Evolutionary conservation across 2,329 filamentous ascomycete species (phyloP), one percentile per base, ranked within the genome.

Genomic region (Fonsecaea multimorphosa): DNA sequence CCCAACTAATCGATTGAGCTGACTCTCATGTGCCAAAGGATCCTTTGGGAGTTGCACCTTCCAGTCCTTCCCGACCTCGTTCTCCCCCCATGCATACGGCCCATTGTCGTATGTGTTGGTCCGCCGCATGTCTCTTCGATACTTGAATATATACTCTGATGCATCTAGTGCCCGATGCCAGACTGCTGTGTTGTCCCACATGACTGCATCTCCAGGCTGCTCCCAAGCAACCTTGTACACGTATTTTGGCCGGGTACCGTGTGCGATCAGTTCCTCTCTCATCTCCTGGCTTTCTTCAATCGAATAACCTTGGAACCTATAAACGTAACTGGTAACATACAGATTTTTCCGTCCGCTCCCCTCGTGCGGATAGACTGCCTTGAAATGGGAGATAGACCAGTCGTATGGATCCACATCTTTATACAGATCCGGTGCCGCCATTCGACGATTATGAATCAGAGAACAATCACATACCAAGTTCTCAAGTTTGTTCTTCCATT

Each of bases 101-200:
- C 53, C 53, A 22, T 34, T 19, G 53, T 56, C 53, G 9, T 56
- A 56, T 36, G 31, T 36, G n/a, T 38, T 56, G 1, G 53, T 56
- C 29, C 53, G 53, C n/a, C 53, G 53, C 31, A 56, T 38, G 24
- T 56, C 53, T 14, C 53, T 19, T 16, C 19, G 11, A 14, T 56
- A 56, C 32, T 56, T 56, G 53, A 22, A 34, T 14, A 36, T 56
- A 11, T 58, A 59, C 31, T 32, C 40, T 7, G 38, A 44, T 2
- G 22, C 57, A 14, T 44, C 38, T 12, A 44, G 27, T 1, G 57
- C 57, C 4, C 57, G 57, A 34, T 59, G 57, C 44, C 38, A 49
- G 38, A 59, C 57, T 36, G 57, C 57, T 7, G 57, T 59, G 57
- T 59, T 59, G 14, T 59, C 40, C 57, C 57, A 59, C 57, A 59